Evolutionary conservation across 2,329 filamentous ascomycete species (phyloP).

Genomic region (Fusarium liriodendri): DNA sequence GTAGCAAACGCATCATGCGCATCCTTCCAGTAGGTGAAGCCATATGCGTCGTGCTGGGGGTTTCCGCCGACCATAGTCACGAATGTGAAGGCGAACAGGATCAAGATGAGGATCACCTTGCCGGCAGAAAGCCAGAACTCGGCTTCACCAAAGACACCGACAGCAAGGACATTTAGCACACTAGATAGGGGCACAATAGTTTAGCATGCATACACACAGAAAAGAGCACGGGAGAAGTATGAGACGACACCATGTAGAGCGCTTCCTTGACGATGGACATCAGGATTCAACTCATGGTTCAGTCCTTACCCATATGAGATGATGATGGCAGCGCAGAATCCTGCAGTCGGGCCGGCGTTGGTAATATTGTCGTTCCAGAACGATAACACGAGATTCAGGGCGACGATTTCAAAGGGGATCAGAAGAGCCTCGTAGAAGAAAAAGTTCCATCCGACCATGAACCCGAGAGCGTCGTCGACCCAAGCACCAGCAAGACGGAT

Average conservation of each 20-base stretch:
- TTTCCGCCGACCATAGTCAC: conserved; percentile 40
- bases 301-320: conserved; percentile 36
- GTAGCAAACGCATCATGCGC: conserved; percentile 26
- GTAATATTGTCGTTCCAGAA: conserved; percentile 37
- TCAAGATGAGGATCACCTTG: conserved; percentile 36
- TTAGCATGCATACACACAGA: conserved; percentile 31
- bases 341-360: conserved; percentile 32
- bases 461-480: conserved; percentile 36
- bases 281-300: conserved; percentile 27
- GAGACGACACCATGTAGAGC: conserved; percentile 14
- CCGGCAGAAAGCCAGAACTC: conserved; percentile 37
- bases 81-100: conserved; percentile 36
- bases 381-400: conserved; percentile 48
- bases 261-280: conserved; percentile 32
- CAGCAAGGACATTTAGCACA: conserved; percentile 52
- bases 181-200: conserved; percentile 28
- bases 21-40: conserved; percentile 33
- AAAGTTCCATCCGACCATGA: conserved; percentile 48
- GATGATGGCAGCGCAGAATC: conserved; percentile 45
- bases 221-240: neutral
- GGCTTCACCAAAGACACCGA: conserved; percentile 39
- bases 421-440: conserved; percentile 48
- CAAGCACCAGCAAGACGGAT: conserved; percentile 34
- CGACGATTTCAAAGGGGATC: conserved; percentile 49
- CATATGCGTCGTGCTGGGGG: conserved; percentile 30